These are phyloP conservation scores for Pinus tabuliformis DNA, from an alignment of 75 land plant species.

Conservation along the genomic window DNA sequence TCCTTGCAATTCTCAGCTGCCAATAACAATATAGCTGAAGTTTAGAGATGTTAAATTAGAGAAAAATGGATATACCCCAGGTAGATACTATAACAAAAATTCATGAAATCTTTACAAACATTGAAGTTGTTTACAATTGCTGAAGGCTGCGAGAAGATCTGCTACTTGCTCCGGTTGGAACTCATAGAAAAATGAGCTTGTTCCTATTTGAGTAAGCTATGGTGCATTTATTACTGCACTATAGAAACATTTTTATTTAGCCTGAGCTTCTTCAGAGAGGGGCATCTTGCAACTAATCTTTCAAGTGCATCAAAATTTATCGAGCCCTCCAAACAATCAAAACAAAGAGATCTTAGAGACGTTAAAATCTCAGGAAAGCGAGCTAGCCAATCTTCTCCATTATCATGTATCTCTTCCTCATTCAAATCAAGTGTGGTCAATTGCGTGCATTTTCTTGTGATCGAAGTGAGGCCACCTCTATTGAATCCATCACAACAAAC, in stretches of 20 bases:
- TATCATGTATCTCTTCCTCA: constrained; percentile 63
- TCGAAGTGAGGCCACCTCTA: constrained; percentile 61
- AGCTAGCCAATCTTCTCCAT: constrained; percentile 60
- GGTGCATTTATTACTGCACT: constrained; percentile 57
- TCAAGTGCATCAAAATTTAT: constrained; percentile 59
- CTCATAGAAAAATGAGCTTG: constrained; percentile 34
- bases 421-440: constrained; percentile 74
- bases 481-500: constrained; percentile 87
- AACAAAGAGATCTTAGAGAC: constrained; percentile 65
- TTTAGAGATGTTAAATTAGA: no score
- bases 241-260: constrained; percentile 58
- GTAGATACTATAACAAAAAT: no score
- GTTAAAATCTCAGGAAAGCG: constrained; percentile 72
- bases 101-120: no score
- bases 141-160: no score
- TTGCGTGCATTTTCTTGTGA: constrained; percentile 45
- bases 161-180: neutral
- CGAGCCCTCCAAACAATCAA: constrained; percentile 53
- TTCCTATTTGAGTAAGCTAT: constrained; percentile 71
- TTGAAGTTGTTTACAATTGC: no score
- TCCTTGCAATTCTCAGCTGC: no score
- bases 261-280: constrained; percentile 56
- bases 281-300: constrained; percentile 69
- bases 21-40: no score
- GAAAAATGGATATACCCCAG: no score